phyloP scores from a whole-genome alignment of 2,329 filamentous ascomycete species.

The Fusarium incarnatum region DNA sequence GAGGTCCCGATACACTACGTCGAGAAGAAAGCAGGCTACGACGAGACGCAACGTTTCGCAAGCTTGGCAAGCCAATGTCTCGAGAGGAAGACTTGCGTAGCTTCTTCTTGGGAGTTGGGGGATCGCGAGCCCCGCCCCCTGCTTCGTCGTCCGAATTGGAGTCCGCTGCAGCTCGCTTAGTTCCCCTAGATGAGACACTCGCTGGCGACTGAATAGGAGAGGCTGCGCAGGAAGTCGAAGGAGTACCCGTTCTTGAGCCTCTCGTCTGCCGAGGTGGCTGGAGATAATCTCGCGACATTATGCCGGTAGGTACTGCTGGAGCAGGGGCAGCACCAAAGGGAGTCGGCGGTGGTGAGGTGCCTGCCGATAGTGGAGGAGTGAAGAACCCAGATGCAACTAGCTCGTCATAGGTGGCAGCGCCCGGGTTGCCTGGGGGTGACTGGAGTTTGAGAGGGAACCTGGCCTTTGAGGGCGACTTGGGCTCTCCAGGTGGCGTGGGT shows the following conservation, averaged over 20 bases:
- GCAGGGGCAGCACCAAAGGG: slow-evolving; percentile 38
- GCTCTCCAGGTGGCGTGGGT: slow-evolving; percentile 16
- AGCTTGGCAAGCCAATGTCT: slow-evolving; percentile 53
- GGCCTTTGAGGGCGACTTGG: slow-evolving; percentile 29
- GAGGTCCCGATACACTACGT: slow-evolving; percentile 46
- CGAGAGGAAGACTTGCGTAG: slow-evolving; percentile 64
- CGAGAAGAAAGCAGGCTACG: slow-evolving; percentile 40
- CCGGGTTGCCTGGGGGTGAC: slow-evolving; percentile 22
- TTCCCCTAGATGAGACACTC: slow-evolving; percentile 58
- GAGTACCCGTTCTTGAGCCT: slow-evolving; percentile 43
- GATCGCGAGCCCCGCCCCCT: slow-evolving; percentile 34
- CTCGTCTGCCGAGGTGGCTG: slow-evolving; percentile 45
- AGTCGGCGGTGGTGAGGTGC: slow-evolving; percentile 26
- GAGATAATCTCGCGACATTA: slow-evolving; percentile 31
- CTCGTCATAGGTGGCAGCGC: slow-evolving; percentile 43
- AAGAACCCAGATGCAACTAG: slow-evolving; percentile 46
- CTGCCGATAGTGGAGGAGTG: slow-evolving; percentile 37
- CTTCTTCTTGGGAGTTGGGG: slow-evolving; percentile 59
- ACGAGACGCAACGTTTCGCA: slow-evolving; percentile 49
- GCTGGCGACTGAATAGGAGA: slow-evolving; percentile 50
- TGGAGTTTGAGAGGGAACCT: slow-evolving; percentile 23
- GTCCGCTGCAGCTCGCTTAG: slow-evolving; percentile 60
- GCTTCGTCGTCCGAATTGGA: slow-evolving; percentile 52
- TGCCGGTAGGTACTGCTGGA: slow-evolving; percentile 31
- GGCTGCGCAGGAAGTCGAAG: slow-evolving; percentile 32